These are phyloP conservation scores for Scedosporium aurantiacum DNA, from an alignment of 2,329 filamentous ascomycete species.

Conservation along the genomic window DNA sequence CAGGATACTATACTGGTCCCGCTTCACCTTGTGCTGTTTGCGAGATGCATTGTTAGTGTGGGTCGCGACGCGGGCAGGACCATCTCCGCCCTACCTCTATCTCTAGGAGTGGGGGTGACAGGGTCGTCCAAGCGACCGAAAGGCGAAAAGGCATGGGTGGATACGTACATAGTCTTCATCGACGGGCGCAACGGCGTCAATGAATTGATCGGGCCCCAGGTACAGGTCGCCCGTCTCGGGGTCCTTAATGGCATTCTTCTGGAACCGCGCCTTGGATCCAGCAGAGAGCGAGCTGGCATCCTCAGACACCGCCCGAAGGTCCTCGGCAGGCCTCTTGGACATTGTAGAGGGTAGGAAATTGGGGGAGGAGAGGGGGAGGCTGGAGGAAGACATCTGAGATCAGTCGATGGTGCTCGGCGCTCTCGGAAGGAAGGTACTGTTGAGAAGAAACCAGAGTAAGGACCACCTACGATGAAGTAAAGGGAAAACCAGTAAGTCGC, in stretches of 20 bases:
- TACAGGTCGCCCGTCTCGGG: slow-evolving; percentile 63
- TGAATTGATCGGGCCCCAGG: slow-evolving; percentile 78
- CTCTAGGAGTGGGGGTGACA: background rate
- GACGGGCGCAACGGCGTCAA: slow-evolving; percentile 77
- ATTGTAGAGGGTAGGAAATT: background rate
- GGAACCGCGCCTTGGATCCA: slow-evolving; percentile 66
- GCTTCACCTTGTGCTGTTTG: slow-evolving; percentile 86
- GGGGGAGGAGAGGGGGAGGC: background rate
- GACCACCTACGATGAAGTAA: background rate
- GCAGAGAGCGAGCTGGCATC: slow-evolving; percentile 54
- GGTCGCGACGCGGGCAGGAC: background rate
- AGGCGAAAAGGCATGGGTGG: background rate
- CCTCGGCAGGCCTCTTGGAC: slow-evolving; percentile 1
- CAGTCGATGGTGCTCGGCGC: background rate
- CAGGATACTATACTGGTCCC: slow-evolving; percentile 88
- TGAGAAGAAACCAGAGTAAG: background rate
- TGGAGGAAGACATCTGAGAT: background rate
- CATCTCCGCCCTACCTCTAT: background rate
- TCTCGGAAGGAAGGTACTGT: background rate
- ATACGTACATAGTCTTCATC: slow-evolving; percentile 80
- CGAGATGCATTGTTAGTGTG: background rate
- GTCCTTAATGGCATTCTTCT: slow-evolving; percentile 65
- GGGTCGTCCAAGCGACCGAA: background rate
- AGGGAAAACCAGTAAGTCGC: background rate
- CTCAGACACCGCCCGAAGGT: slow-evolving; percentile 40